Percentiles rank a stretch among this genome's conserved stretches.
Evolutionary conservation across 1,139 yeast species (phyloP).

Genomic region (Meyerozyma athensensis): DNA sequence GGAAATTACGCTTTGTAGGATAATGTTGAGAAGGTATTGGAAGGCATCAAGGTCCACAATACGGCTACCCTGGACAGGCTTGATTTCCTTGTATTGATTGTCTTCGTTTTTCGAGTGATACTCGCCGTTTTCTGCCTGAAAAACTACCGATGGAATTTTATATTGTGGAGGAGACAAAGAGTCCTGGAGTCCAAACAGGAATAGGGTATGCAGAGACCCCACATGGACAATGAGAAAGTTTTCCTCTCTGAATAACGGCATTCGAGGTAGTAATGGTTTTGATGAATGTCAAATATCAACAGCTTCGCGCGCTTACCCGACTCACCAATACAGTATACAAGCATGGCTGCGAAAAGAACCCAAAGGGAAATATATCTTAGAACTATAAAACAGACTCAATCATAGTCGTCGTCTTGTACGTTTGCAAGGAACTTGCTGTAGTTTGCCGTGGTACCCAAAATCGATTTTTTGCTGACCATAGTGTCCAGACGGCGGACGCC

Average conservation of each 20-base stretch:
- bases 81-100: slow-evolving; percentile 39
- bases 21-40: slow-evolving; percentile 57
- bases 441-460: slow-evolving; percentile 39
- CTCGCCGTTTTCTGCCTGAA: slow-evolving; percentile 41
- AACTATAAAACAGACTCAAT: not conserved
- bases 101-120: slow-evolving; percentile 30
- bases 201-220: slow-evolving; percentile 72
- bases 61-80: slow-evolving; percentile 60
- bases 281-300: not conserved
- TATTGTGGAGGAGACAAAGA: slow-evolving; percentile 72
- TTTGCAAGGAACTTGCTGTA: slow-evolving; percentile 37
- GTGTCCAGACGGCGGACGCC: slow-evolving; percentile 26
- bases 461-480: slow-evolving; percentile 30
- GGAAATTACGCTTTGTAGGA: slow-evolving; percentile 53
- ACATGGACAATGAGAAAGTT: slow-evolving; percentile 67
- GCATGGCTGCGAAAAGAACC: slow-evolving; percentile 1
- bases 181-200: slow-evolving; percentile 79
- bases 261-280: slow-evolving; percentile 12
- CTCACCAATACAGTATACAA: not conserved
- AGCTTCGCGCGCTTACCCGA: not conserved
- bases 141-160: slow-evolving; percentile 73
- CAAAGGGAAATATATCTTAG: not conserved
- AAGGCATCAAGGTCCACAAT: slow-evolving; percentile 69
- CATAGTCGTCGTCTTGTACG: slow-evolving; percentile 15
- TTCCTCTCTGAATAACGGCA: slow-evolving; percentile 63